These are phyloP conservation scores for Candida lessepsii DNA, from an alignment of 805 yeast genomes.

Conservation along the genomic window DNA sequence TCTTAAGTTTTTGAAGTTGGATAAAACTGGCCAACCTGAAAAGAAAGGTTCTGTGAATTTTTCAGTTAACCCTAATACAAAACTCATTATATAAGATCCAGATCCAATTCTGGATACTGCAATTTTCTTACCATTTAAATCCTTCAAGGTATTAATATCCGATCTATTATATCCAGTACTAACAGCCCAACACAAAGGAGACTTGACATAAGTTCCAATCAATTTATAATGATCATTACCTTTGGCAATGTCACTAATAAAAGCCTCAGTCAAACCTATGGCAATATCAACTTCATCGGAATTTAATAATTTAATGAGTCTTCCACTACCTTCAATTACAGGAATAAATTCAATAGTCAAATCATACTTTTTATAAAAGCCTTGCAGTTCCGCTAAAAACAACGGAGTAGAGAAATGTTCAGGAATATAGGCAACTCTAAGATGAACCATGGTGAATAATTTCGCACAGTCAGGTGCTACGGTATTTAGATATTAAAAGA, in stretches of 20 bases:
- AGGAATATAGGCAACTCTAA: constrained; percentile 77
- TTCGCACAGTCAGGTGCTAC: too few relatives aligned
- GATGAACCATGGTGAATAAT: background rate
- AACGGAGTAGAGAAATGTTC: constrained; percentile 92
- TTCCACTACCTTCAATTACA: constrained; percentile 86
- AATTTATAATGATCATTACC: constrained; percentile 64
- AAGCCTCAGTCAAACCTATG: constrained; percentile 89
- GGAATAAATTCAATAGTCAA: constrained; percentile 62
- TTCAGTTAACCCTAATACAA: constrained; percentile 67
- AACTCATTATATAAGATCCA: constrained; percentile 90
- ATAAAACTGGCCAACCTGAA: constrained; percentile 53
- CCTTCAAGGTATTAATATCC: constrained; percentile 50
- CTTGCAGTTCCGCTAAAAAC: constrained; percentile 63
- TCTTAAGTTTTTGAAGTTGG: constrained; percentile 73
- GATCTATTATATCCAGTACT: constrained; percentile 67
- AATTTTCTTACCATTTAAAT: constrained; percentile 60
- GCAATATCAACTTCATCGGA: constrained; percentile 70
- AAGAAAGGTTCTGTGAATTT: constrained; percentile 53
- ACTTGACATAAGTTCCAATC: constrained; percentile 78
- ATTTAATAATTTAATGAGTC: constrained; percentile 71
- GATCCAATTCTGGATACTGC: constrained; percentile 88
- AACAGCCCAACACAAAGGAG: constrained; percentile 89
- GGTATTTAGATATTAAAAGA: background rate
- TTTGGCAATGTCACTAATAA: constrained; percentile 76
- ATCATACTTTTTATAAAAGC: constrained; percentile 46